phyloP scores from a whole-genome alignment of 2,329 filamentous ascomycete genomes.

The Sphaerulina populicola region DNA sequence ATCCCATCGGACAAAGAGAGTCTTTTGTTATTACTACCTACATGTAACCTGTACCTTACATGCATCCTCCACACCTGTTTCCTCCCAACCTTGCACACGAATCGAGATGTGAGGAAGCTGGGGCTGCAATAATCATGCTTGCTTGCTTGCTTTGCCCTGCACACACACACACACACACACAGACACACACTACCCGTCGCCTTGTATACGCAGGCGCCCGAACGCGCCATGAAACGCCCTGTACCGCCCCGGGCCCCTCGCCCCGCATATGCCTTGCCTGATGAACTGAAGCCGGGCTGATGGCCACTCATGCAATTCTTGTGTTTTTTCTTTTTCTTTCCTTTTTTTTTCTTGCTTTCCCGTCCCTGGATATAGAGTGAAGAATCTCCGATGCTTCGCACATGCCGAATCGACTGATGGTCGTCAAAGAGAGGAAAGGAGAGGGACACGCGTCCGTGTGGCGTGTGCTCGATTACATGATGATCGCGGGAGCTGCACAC shows the following conservation, averaged over 20 bases:
- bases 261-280: not conserved
- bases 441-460: not conserved
- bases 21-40: too few species aligned
- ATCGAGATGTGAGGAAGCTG: too few species aligned
- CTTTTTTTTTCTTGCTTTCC: not conserved
- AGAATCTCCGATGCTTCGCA: constrained; percentile 10
- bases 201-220: not conserved
- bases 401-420: not conserved
- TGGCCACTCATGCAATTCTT: not conserved
- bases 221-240: constrained; percentile 4
- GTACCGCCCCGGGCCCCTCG: not conserved
- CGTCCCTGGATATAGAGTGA: constrained; percentile 9
- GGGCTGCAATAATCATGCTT: too few species aligned
- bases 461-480: constrained; percentile 16
- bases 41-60: too few species aligned
- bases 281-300: not conserved
- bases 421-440: not conserved
- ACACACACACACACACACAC: not conserved
- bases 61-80: too few species aligned
- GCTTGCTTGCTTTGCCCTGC: too few species aligned
- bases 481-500: constrained; percentile 20
- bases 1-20: too few species aligned
- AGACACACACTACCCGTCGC: not conserved
- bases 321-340: not conserved
- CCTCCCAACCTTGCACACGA: too few species aligned